These are phyloP conservation scores for Mortierella hygrophila DNA, from an alignment of 192 early-diverging fungal genomes.

Conservation along the genomic window DNA sequence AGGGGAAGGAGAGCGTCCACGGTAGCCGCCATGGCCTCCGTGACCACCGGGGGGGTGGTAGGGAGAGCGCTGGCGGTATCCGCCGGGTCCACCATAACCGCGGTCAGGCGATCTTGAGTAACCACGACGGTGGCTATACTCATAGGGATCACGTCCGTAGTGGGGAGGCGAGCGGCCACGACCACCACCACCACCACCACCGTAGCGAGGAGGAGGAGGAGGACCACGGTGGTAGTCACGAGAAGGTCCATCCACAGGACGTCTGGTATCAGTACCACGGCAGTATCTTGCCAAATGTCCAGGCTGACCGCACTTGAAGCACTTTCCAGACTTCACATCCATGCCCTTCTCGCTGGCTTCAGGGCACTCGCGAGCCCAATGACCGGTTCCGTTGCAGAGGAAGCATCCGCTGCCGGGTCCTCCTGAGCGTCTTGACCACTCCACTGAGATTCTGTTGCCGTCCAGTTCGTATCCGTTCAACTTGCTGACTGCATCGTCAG, in stretches of 20 bases:
- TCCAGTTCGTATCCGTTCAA: slow-evolving; percentile 67
- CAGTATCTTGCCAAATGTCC: slow-evolving; percentile 67
- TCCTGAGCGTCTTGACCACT: slow-evolving; percentile 64
- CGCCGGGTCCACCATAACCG: slow-evolving; percentile 53
- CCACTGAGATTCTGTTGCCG: slow-evolving; percentile 63
- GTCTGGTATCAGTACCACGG: slow-evolving; percentile 35
- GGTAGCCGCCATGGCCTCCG: slow-evolving; percentile 36
- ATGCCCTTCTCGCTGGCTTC: slow-evolving; percentile 66
- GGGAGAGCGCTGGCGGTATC: slow-evolving; percentile 50
- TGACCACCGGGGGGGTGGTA: slow-evolving; percentile 42
- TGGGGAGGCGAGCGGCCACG: slow-evolving; percentile 55
- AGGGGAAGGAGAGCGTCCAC: slow-evolving; percentile 56
- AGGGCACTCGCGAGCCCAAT: slow-evolving; percentile 69
- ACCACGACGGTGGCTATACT: slow-evolving; percentile 51
- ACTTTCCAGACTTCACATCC: slow-evolving; percentile 68
- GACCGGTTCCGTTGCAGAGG: slow-evolving; percentile 64
- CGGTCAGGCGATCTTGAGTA: slow-evolving; percentile 60
- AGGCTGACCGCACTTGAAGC: slow-evolving; percentile 66
- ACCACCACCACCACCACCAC: slow-evolving; percentile 32
- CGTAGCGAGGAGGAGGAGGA: slow-evolving; percentile 45
- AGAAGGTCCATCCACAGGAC: slow-evolving; percentile 18
- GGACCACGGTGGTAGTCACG: slow-evolving; percentile 58
- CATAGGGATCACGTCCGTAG: slow-evolving; percentile 53
- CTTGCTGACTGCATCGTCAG: slow-evolving; percentile 64
- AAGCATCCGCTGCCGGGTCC: slow-evolving; percentile 68